phyloP scores from a whole-genome alignment of 1,284 basidiomycete species.

The Inonotus obliquus region DNA sequence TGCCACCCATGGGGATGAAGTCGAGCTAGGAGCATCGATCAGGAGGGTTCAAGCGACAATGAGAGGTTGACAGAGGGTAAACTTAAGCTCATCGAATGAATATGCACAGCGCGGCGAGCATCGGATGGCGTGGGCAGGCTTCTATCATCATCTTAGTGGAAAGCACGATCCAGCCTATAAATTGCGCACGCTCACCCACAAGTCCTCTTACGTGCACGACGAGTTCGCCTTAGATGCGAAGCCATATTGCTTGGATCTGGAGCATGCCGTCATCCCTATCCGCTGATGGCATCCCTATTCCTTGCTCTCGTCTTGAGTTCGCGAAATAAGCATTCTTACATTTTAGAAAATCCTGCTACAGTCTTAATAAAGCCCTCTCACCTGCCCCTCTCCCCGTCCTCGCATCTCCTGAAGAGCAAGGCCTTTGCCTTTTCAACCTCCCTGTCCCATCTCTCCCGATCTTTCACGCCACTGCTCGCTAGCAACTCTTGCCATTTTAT shows the following conservation, averaged over 20 bases:
- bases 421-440: background rate
- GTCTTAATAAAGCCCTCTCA: background rate
- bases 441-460: background rate
- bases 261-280: conserved; percentile 3
- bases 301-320: background rate
- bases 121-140: background rate
- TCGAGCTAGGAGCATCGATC: background rate
- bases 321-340: background rate
- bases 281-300: conserved; percentile 1
- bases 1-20: background rate
- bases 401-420: background rate
- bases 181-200: background rate
- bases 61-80: background rate
- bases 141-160: background rate
- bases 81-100: background rate
- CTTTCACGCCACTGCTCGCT: background rate
- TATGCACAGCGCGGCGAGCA: background rate
- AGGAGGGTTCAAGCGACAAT: background rate
- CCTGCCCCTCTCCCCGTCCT: background rate
- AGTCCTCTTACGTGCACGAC: background rate
- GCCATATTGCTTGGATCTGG: background rate
- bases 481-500: no score
- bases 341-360: background rate
- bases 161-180: background rate
- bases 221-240: background rate